Evolutionary conservation across 495 filamentous ascomycete genomes (phyloP), one percentile per base, ranked within the genome.

Genomic region (Annulohypoxylon maeteangense): DNA sequence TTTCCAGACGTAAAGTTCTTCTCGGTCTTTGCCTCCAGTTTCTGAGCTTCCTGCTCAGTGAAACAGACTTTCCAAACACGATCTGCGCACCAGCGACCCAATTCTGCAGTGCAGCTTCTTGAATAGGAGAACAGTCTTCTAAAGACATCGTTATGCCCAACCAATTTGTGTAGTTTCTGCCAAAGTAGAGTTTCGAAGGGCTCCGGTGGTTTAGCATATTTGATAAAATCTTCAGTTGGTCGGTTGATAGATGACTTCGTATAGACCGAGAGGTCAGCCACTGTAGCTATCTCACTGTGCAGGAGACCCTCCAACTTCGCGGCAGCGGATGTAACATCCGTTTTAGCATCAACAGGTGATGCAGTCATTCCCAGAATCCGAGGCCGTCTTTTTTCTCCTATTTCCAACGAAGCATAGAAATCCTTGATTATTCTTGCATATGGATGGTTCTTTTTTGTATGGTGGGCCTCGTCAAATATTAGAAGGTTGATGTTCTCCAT

Each of bases 281-380:
- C 88, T 0, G 95, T 99, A 27, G 90, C 90, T 74, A 98, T 98
- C 68, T 90, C 87, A 74, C 88, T 89, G 68, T 96, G 83, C 18
- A 99, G 84, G 18, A 97, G 81, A 0, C 78, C 83, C 74, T 99
- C 95, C 0, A 99, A 85, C 63, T 92, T 87, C 27, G 88, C 90
- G 22, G 93, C 93, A 60, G 91, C 91, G 42, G 88, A 81, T 20
- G 87, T 80, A 23, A 92, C 86, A 72, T 95, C 88, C 0, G 85
- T 83, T 70, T 91, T 90, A 2, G 91, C 89, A 81, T 98, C 95
- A n/a, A 98, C 90, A 1, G 95, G 95, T 8, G 95, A 98, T 14
- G 95, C 95, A 7, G 95, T 99, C 95, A 99, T 97, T 16, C 95
- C 95, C 74, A 99, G 92, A 22, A 99, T 89, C 62, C 90, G 90